Conservation (phyloP, 1,284 basidiomycete genomes). For the Hemileia vastatrix region DNA sequence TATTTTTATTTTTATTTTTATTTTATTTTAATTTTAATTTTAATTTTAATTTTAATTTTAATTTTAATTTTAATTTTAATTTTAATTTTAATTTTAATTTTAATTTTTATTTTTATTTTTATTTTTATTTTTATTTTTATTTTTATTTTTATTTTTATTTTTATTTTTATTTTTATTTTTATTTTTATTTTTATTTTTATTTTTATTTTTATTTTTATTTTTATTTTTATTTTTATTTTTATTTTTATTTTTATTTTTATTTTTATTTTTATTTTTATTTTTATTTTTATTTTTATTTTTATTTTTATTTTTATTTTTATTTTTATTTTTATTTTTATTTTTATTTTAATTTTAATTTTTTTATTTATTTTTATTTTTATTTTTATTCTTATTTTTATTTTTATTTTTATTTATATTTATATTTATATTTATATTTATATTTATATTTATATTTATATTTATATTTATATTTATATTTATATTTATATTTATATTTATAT, state of each 20-base stretch:
- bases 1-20: neutral
- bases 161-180: too few relatives aligned
- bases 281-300: neutral
- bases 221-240: neutral
- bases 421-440: neutral
- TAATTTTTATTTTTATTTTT: neutral
- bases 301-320: neutral
- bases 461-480: neutral
- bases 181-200: too few relatives aligned
- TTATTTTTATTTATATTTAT: neutral
- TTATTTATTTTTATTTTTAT: neutral
- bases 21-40: neutral
- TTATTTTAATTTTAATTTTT: neutral
- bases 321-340: neutral
- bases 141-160: too few relatives aligned
- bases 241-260: neutral
- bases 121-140: too few relatives aligned
- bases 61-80: neutral
- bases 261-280: neutral
- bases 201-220: too few relatives aligned
- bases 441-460: neutral
- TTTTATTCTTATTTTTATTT: neutral
- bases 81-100: neutral
- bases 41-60: neutral
- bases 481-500: neutral